Base-by-base conservation (phyloP, 1,284 basidiomycete genomes). In the Apiotrichum siamense region DNA sequence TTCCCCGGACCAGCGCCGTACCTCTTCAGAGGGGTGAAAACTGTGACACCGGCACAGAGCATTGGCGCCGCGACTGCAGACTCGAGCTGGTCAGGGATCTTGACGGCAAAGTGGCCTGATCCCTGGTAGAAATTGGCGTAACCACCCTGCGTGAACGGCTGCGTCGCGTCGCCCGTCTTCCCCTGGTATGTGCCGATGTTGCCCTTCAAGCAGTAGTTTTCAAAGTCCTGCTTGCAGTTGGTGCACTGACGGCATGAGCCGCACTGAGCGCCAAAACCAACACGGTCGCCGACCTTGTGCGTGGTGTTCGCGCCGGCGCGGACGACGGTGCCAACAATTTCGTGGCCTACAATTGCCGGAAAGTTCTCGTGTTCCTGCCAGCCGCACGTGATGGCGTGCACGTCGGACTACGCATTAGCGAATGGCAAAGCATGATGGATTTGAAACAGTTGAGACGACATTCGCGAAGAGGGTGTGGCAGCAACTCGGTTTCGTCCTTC, bases 41-140 rank as follows among this genome's bases (percentile, higher is more conserved):
- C 79, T 3, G 84, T 86, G n/a, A 85, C 67, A 37, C 84, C 84
- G 9, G 77, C 84, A 61, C 84, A 86, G 37, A 69, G 59, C 63
- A 74, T 66, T 24, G 76, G 75, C 26, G 77, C 77, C 4, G 78
- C 82, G 50, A 80, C 67, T 51, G 79, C 78, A 9, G 79, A 77
- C 39, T 77, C 71, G 46, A 87, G 72, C 9, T 62, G 76, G 9
- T 84, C 79, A 1, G 85, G 85, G 46, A 88, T 80, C 17, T 77
- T 77, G 69, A 86, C 83, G 33, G 83, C 83, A 65, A 83, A 87
- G 59, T 78, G 79, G 57, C 84, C 77, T 52, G 84, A 79, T 1
- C 80, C 82, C 76, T 60, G 49, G 41, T 61, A 62, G 50, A 64
- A 64, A 57, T 65, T 57, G 44, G 60, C 54, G 49, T 55, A 59